Base-by-base conservation (phyloP, 331 rosid species). In the Cydonia oblonga region DNA sequence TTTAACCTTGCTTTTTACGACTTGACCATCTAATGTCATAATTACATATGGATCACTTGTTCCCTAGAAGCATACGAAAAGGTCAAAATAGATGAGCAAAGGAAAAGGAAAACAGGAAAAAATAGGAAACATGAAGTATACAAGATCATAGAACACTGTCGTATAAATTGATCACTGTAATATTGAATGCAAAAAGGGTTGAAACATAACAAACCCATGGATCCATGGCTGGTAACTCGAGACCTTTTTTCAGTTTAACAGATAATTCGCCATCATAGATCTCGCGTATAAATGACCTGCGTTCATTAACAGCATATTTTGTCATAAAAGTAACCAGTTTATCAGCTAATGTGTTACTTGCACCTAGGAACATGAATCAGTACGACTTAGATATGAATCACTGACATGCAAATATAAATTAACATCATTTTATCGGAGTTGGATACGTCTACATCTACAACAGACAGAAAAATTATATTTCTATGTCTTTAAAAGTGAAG, bases 1-100 rank as follows among this genome's bases (percentile, higher is more conserved):
- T 79, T 89, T 93, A 72, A 80, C 67, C 63, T 83, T 86, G 85
- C 97, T 93, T 83, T 91, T 93, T 64, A 69, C 89, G 72, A 81
- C 85, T 76, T 91, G 97, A 77, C 92, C 92, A 84, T 86, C 96
- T 82, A 93, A 66, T 80, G 86, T 86, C 77, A 93, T 76, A 76
- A 91, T 80, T 71, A 91, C 91, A 81, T 93, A 90, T 2, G 98
- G 97, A 86, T 93, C 97, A 71, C 98, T 93, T 59, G 97, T 93
- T 79, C 98, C 98, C 98, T 93, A 75, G 72, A 73, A 72, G 67
- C 77, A 78, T 46, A 68, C 15, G 67, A 78, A 71, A 74, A 72
- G 15, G 66, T 25, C 61, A 76, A 66, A 62, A 76, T 35, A 22
- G 25, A 14, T 73, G 69, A 74, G 63, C 4, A 42, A 80, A 38